Percentiles rank a stretch among this genome's conserved stretches.
phyloP scores from a whole-genome alignment of 495 filamentous ascomycete species.

The Copromyces sp. region DNA sequence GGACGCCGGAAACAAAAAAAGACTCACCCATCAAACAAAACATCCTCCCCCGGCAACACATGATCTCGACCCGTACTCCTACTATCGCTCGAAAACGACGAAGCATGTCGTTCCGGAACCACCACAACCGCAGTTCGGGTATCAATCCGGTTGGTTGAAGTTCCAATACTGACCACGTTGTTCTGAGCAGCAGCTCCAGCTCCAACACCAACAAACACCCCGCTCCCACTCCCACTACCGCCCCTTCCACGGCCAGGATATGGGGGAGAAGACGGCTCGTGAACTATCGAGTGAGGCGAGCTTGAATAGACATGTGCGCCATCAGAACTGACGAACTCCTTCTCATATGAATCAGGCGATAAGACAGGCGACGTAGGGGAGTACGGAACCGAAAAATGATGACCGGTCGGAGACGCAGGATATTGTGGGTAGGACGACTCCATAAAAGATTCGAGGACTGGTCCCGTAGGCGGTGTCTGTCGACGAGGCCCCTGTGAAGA shows the following conservation, averaged over 20 bases:
- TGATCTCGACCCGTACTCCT: constrained; percentile 23
- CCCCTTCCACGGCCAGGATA: neutral
- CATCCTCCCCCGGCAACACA: constrained; percentile 24
- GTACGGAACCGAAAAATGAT: neutral
- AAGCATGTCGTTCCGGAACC: constrained; percentile 4
- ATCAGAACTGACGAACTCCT: neutral
- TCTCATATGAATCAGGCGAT: neutral
- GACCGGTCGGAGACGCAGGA: neutral
- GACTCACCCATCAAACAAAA: constrained; percentile 23
- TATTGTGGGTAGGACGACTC: neutral
- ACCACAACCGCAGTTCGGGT: constrained; percentile 22
- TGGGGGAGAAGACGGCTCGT: neutral
- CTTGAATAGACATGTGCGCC: neutral
- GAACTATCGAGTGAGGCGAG: neutral
- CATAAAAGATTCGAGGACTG: neutral
- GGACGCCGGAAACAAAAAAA: neutral
- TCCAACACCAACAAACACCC: neutral
- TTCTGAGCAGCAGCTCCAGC: neutral
- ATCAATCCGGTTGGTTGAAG: constrained; percentile 12
- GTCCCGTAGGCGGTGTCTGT: neutral
- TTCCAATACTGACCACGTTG: constrained; percentile 4
- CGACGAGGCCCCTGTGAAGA: neutral
- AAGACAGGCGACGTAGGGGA: neutral
- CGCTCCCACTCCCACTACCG: neutral
- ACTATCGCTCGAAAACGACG: constrained; percentile 14